These are phyloP conservation scores for Dillenia suffruticosa DNA, from an alignment of 164 flowering plant species.

Conservation along the genomic window DNA sequence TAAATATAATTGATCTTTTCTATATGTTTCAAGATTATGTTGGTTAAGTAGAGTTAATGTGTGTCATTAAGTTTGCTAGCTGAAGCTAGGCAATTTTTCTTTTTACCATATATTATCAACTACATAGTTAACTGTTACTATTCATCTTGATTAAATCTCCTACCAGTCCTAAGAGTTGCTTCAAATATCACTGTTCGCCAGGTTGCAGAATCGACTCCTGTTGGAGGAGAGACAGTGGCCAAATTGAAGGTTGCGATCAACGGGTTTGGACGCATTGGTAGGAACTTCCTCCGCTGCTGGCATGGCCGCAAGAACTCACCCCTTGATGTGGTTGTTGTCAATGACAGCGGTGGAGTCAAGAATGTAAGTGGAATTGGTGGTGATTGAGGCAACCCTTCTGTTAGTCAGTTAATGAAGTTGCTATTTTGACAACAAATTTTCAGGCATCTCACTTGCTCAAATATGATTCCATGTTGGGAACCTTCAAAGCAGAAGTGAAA, in stretches of 20 bases:
- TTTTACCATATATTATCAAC: no score
- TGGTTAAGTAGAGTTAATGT: no score
- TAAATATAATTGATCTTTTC: no score
- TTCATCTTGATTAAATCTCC: no score
- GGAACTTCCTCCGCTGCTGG: slow-evolving; percentile 99
- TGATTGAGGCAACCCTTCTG: neutral
- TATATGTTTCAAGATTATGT: no score
- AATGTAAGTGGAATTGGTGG: slow-evolving; percentile 44
- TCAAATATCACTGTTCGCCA: slow-evolving; percentile 4
- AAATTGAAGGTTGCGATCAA: slow-evolving; percentile 93
- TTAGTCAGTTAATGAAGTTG: neutral
- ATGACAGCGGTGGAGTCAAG: slow-evolving; percentile 96
- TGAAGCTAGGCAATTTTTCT: no score
- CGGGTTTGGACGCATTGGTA: slow-evolving; percentile 89
- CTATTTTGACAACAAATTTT: neutral
- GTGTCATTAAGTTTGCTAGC: neutral
- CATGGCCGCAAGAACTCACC: slow-evolving; percentile 91
- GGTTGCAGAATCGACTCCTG: slow-evolving; percentile 45
- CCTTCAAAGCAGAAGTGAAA: slow-evolving; percentile 92
- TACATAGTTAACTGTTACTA: no score
- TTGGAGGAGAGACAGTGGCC: slow-evolving; percentile 58
- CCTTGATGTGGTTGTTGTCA: slow-evolving; percentile 79
- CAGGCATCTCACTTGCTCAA: slow-evolving; percentile 98
- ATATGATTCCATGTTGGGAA: slow-evolving; percentile 94
- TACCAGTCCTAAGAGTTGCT: no score